A percentile compares a stretch with the other conserved stretches of the same genome.
phyloP scores from a whole-genome alignment of 176 grass and related monocot species.

The Juncus effusus region DNA sequence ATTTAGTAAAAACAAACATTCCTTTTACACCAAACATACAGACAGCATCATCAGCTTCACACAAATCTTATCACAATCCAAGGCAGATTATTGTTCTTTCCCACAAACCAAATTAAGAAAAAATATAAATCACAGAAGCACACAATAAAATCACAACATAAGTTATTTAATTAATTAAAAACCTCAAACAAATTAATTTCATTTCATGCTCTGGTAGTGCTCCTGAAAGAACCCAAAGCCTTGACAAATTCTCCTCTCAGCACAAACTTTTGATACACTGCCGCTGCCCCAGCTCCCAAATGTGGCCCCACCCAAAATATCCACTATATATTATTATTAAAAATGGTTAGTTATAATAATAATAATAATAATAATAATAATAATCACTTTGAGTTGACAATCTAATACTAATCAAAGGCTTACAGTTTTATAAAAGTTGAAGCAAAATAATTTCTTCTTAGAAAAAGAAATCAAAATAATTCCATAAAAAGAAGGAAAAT shows the following conservation, averaged over 20 bases:
- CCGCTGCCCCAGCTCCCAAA: slow-evolving; percentile 51
- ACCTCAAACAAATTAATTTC: neutral
- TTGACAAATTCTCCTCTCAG: slow-evolving; percentile 46
- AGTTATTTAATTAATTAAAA: neutral
- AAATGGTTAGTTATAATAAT: too few species aligned
- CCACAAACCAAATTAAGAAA: neutral
- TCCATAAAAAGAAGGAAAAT: too few species aligned
- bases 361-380: too few species aligned
- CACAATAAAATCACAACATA: neutral
- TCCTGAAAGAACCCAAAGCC: slow-evolving; percentile 56
- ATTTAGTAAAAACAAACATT: too few species aligned
- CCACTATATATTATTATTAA: slow-evolving; percentile 42
- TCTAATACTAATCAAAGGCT: too few species aligned
- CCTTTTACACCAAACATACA: too few species aligned
- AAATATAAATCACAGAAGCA: neutral
- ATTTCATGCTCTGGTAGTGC: slow-evolving; percentile 27
- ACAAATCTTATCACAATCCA: too few species aligned
- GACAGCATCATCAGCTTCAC: too few species aligned
- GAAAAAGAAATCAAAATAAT: too few species aligned
- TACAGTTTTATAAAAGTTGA: too few species aligned
- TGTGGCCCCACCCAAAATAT: slow-evolving; percentile 87
- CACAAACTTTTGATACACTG: slow-evolving; percentile 63
- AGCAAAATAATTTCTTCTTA: too few species aligned
- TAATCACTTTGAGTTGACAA: too few species aligned
- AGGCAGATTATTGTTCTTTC: neutral